These are phyloP conservation scores for Rachicladosporium sp. DNA, from an alignment of 2,329 filamentous ascomycete genomes.

Conservation along the genomic window DNA sequence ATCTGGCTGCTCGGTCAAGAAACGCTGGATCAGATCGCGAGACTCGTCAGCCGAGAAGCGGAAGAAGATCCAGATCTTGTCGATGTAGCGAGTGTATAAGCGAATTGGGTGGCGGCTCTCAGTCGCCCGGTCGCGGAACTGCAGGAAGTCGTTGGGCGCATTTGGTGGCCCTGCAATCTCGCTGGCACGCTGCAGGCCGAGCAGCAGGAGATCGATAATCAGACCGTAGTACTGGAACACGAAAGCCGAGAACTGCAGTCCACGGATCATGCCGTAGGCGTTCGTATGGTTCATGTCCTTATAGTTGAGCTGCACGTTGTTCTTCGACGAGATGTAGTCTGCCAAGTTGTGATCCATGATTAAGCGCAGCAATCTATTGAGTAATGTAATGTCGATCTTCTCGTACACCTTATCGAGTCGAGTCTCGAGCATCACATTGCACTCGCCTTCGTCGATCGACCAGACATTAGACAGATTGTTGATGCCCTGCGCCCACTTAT, in stretches of 20 bases:
- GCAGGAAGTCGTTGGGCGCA: conserved; percentile 91
- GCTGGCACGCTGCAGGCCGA: conserved; percentile 90
- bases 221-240: conserved; percentile 98
- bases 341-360: conserved; percentile 99
- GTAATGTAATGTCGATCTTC: conserved; percentile 91
- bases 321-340: conserved; percentile 98
- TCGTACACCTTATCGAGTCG: conserved; percentile 98
- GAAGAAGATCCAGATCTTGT: conserved; percentile 97
- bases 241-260: conserved; percentile 93
- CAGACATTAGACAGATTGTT: conserved; percentile 95
- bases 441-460: conserved; percentile 87
- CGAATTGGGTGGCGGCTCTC: conserved; percentile 91
- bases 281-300: conserved; percentile 99
- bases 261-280: conserved; percentile 95
- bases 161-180: conserved; percentile 93
- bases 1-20: conserved; percentile 94
- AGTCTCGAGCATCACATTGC: conserved; percentile 97
- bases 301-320: conserved; percentile 97
- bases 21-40: conserved; percentile 88
- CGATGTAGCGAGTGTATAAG: conserved; percentile 94
- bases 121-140: conserved; percentile 86
- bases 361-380: conserved; percentile 81
- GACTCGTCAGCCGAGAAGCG: conserved; percentile 90
- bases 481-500: conserved; percentile 99
- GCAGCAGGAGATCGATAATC: conserved; percentile 80